A percentile compares a stretch with the other conserved stretches of the same genome.
These are phyloP conservation scores for Beauveria caledonica DNA, from an alignment of 2,329 filamentous ascomycete species.

Conservation along the genomic window DNA sequence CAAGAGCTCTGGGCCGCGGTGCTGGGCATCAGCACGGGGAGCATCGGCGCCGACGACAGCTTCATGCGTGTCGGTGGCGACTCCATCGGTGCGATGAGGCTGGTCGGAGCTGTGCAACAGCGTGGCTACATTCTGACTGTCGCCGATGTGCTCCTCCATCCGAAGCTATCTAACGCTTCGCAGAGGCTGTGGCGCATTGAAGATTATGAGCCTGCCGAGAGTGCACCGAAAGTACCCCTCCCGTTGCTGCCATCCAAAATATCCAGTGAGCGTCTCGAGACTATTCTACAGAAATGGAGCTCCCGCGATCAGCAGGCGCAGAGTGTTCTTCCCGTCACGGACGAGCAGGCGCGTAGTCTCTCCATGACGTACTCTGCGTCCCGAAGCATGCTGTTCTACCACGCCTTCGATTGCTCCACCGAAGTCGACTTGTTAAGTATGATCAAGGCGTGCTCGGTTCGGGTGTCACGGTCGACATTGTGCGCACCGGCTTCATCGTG, in stretches of 20 bases:
- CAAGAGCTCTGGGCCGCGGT: constrained; percentile 25
- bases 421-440: background rate
- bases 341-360: background rate
- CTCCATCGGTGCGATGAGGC: constrained; percentile 29
- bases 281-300: constrained; percentile 39
- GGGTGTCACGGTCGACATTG: background rate
- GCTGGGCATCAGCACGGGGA: constrained; percentile 24
- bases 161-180: constrained; percentile 32
- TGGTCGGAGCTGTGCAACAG: constrained; percentile 23
- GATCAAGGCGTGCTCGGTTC: background rate
- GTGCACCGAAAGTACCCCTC: background rate
- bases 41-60: constrained; percentile 21
- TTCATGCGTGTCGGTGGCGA: constrained; percentile 31
- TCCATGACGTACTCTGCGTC: constrained; percentile 1
- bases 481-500: constrained; percentile 6
- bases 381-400: constrained; percentile 1
- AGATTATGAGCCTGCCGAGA: constrained; percentile 25
- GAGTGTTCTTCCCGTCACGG: background rate
- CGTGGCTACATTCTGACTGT: constrained; percentile 19
- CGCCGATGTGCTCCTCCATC: constrained; percentile 18
- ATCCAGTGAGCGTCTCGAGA: constrained; percentile 29
- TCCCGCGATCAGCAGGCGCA: constrained; percentile 35
- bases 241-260: background rate
- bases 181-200: constrained; percentile 22
- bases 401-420: background rate